phyloP scores from a whole-genome alignment of 176 grass and related monocot species.

The Triticum monococcum region DNA sequence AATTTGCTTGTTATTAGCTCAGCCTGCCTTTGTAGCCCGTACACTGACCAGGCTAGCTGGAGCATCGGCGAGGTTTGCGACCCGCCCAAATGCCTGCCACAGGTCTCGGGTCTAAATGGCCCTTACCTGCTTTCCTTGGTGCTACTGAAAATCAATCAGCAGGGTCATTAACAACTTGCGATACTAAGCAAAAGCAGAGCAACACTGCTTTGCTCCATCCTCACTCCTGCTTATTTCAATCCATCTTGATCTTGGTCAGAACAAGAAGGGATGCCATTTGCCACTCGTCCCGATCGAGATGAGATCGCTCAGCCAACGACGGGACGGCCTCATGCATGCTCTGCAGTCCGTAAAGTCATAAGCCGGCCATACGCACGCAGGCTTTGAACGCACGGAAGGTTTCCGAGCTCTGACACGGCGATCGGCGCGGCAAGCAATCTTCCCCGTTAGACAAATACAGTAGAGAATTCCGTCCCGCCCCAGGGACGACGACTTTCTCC shows the following conservation, averaged over 20 bases:
- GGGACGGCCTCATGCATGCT: background rate
- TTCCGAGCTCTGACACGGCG: background rate
- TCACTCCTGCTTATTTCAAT: background rate
- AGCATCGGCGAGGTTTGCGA: too few relatives aligned
- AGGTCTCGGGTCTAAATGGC: too few relatives aligned
- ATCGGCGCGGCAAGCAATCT: background rate
- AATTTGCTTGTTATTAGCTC: too few relatives aligned
- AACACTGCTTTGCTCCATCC: too few relatives aligned
- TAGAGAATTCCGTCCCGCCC: background rate
- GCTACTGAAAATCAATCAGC: too few relatives aligned
- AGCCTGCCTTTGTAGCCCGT: too few relatives aligned
- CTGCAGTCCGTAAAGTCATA: constrained; percentile 8
- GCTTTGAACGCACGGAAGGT: constrained; percentile 41
- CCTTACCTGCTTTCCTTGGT: too few relatives aligned
- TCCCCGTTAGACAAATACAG: background rate
- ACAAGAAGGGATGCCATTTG: background rate
- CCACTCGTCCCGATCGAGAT: background rate
- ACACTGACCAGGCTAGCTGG: too few relatives aligned
- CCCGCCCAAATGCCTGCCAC: too few relatives aligned
- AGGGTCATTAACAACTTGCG: too few relatives aligned
- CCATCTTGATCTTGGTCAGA: background rate
- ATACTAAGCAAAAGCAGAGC: too few relatives aligned
- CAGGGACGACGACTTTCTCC: background rate
- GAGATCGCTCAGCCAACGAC: background rate
- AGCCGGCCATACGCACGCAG: background rate